Evolutionary conservation across 2,329 filamentous ascomycete species (phyloP).

Genomic region (Botrytis fragariae): DNA sequence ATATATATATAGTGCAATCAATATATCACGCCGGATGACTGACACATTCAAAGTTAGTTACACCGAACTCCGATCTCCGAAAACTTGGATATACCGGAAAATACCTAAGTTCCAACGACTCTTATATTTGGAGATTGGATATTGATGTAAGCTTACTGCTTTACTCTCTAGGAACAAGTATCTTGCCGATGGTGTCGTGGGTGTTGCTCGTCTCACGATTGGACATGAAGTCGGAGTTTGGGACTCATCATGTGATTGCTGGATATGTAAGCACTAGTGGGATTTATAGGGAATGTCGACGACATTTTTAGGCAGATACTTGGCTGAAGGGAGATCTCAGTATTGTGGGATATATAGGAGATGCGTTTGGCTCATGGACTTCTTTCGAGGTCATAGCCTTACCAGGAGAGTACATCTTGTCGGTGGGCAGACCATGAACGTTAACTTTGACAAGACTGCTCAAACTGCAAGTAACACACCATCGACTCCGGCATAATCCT

Average conservation of each 20-base stretch:
- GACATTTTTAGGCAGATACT: neutral
- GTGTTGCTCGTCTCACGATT: neutral
- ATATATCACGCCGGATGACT: neutral
- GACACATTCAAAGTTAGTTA: neutral
- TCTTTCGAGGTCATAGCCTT: neutral
- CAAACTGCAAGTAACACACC: neutral
- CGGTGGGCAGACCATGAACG: neutral
- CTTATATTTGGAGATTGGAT: neutral
- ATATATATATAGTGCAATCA: neutral
- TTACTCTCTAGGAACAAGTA: neutral
- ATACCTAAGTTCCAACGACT: rapidly evolving
- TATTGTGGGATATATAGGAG: neutral
- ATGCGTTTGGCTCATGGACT: rapidly evolving
- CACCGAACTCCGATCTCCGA: neutral
- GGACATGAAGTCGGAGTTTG: neutral
- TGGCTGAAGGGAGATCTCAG: neutral
- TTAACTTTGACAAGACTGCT: neutral
- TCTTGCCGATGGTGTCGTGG: neutral
- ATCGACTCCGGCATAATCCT: neutral
- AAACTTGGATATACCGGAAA: neutral
- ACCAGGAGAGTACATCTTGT: neutral
- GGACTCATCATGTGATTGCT: neutral
- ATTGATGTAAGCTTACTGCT: no score
- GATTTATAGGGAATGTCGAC: neutral
- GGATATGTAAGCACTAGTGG: neutral